A percentile compares a stretch with the other conserved stretches of the same genome.
phyloP scores from a whole-genome alignment of 768 basidiomycete genomes.

The Macrocybe gigantea region DNA sequence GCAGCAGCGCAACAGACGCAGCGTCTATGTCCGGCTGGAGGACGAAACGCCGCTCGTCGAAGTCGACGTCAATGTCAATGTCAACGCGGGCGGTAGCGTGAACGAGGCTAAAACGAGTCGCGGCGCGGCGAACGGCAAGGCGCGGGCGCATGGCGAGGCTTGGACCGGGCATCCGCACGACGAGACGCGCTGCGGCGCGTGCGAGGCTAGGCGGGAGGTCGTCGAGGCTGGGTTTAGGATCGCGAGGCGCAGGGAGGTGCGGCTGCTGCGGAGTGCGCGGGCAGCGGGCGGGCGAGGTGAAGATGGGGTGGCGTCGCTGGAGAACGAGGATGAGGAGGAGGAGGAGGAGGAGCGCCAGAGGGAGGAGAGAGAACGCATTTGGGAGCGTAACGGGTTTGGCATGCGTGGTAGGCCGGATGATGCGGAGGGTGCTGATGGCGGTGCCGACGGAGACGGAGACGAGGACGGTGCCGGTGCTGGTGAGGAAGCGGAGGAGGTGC shows the following conservation, averaged over 20 bases:
- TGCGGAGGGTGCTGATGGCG: no score
- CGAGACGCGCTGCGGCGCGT: not conserved
- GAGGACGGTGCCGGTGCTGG: no score
- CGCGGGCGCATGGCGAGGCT: not conserved
- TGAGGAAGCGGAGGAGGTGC: no score
- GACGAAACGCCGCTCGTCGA: not conserved
- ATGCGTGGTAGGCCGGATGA: not conserved
- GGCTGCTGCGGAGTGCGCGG: not conserved
- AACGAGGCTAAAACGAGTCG: not conserved
- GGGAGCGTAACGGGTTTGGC: not conserved
- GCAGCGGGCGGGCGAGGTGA: not conserved
- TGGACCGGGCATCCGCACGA: conserved; percentile 1
- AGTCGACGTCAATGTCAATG: not conserved
- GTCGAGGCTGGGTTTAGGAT: not conserved
- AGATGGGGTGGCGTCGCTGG: no score
- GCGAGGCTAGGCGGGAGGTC: not conserved
- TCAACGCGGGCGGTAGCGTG: not conserved
- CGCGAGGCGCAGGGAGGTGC: not conserved
- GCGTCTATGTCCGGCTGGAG: no score
- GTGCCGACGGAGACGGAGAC: no score
- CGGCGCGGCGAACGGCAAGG: not conserved
- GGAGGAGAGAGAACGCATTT: not conserved
- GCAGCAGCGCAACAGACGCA: no score
- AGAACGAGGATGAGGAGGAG: not conserved
- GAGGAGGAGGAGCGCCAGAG: not conserved